Percentiles rank a stretch among this genome's conserved stretches.
phyloP scores from a whole-genome alignment of 2,329 filamentous ascomycete species.

The Calonectria ilicicola region DNA sequence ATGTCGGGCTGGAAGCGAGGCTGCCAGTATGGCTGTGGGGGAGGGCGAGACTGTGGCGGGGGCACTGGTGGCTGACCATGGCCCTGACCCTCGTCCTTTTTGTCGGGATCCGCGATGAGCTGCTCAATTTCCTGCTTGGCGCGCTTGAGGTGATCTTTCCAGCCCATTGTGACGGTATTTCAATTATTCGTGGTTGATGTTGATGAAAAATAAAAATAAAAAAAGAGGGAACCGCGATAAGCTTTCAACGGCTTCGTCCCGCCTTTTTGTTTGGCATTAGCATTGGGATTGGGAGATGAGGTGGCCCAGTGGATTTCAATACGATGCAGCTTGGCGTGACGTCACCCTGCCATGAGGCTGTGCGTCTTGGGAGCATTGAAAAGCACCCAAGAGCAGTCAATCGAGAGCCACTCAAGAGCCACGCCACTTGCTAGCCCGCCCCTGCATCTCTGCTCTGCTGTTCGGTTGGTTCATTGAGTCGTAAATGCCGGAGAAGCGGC shows the following conservation, averaged over 20 bases:
- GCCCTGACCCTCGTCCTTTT: conserved; percentile 25
- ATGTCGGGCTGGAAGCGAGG: conserved; percentile 60
- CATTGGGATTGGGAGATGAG: not conserved
- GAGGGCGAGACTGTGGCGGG: conserved; percentile 35
- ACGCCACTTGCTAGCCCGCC: not conserved
- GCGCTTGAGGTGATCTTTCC: conserved; percentile 53
- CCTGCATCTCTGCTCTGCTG: not conserved
- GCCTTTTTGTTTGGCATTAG: not conserved
- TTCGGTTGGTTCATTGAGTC: not conserved
- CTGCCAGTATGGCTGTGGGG: conserved; percentile 61
- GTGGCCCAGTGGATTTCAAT: not conserved
- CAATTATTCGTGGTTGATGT: not conserved
- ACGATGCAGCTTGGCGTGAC: conserved; percentile 14
- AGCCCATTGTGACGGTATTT: conserved; percentile 43
- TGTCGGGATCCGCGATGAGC: conserved; percentile 42
- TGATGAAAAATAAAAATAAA: no score
- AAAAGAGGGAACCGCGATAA: not conserved
- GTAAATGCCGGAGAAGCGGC: conserved; percentile 2
- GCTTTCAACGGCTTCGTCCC: not conserved
- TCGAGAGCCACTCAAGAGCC: no score
- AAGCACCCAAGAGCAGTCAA: not conserved
- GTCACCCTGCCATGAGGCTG: conserved; percentile 15
- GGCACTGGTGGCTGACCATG: conserved; percentile 32
- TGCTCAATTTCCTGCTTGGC: conserved; percentile 54
- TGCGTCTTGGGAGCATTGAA: not conserved